phyloP scores from a whole-genome alignment of 1,139 yeast genomes.

The Komagataea norvegica region DNA sequence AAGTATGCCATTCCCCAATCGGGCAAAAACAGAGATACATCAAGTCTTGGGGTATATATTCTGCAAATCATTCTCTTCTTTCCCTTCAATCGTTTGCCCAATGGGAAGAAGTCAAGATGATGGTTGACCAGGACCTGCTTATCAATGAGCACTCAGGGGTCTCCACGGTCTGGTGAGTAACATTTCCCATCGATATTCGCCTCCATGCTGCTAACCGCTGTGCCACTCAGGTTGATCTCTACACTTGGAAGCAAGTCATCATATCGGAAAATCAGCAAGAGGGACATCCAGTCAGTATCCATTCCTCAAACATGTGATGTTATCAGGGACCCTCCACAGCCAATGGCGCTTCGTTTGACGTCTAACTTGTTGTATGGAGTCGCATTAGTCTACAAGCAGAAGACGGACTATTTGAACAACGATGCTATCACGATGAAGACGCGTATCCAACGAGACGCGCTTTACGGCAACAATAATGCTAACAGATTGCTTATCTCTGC shows the following conservation, averaged over 20 bases:
- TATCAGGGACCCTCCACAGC: constrained; percentile 29
- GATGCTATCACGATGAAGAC: constrained; percentile 32
- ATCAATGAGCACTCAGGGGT: constrained; percentile 24
- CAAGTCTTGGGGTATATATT: neutral
- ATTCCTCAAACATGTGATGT: constrained; percentile 44
- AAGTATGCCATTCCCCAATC: neutral
- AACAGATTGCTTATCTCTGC: constrained; percentile 8
- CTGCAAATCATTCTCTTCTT: too few relatives aligned
- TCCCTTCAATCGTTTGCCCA: too few relatives aligned
- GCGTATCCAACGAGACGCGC: constrained; percentile 27
- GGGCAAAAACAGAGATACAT: constrained; percentile 4
- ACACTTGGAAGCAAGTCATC: constrained; percentile 40
- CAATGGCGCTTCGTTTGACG: constrained; percentile 40
- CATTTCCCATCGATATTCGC: neutral
- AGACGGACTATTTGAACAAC: constrained; percentile 41
- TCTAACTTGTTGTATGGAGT: constrained; percentile 56
- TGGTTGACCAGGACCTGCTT: constrained; percentile 20
- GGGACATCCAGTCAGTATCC: constrained; percentile 37
- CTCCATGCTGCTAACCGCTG: constrained; percentile 2
- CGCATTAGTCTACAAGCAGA: constrained; percentile 48
- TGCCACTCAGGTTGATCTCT: constrained; percentile 33
- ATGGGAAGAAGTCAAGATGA: too few relatives aligned
- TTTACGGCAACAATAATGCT: constrained; percentile 12
- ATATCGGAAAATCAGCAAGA: constrained; percentile 32
- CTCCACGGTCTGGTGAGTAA: constrained; percentile 30